These are phyloP conservation scores for Herpomyces periplanetae DNA, from an alignment of 2,329 filamentous ascomycete genomes.

Conservation along the genomic window DNA sequence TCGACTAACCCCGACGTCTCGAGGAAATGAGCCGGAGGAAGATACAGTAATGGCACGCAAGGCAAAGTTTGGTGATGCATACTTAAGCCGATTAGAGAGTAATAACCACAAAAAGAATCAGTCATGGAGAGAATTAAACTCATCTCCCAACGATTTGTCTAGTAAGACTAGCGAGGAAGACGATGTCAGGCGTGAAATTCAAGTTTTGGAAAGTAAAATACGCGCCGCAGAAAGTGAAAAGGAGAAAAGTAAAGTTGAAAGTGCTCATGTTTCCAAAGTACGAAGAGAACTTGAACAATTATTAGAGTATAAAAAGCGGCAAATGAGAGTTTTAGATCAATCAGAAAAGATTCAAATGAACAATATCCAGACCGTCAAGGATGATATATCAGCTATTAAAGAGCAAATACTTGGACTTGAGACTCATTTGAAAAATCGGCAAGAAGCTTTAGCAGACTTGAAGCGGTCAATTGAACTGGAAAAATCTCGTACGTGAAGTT, in stretches of 20 bases:
- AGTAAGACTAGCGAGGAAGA: constrained; percentile 48
- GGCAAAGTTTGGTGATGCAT: constrained; percentile 87
- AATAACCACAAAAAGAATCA: constrained; percentile 36
- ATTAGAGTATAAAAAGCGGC: constrained; percentile 64
- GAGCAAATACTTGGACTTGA: constrained; percentile 81
- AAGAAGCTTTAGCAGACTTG: constrained; percentile 34
- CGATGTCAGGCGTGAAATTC: constrained; percentile 41
- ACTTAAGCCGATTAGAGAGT: constrained; percentile 50
- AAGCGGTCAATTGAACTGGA: constrained; percentile 53
- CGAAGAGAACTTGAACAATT: constrained; percentile 79
- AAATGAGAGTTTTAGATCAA: constrained; percentile 31
- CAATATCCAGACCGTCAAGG: constrained; percentile 37
- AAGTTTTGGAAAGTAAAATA: constrained; percentile 53
- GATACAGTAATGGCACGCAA: constrained; percentile 54
- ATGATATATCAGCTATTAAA: constrained; percentile 57
- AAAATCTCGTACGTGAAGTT: no score
- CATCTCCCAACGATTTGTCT: constrained; percentile 71
- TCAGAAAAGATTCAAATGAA: constrained; percentile 24
- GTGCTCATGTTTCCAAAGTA: constrained; percentile 34
- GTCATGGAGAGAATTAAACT: no score
- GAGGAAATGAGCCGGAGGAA: constrained; percentile 30
- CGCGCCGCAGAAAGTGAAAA: constrained; percentile 19
- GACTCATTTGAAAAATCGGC: constrained; percentile 32
- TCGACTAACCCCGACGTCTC: constrained; percentile 14
- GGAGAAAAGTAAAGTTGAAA: constrained; percentile 12